A percentile compares a stretch with the other conserved stretches of the same genome.
Evolutionary conservation across 129 eudicot genomes (phyloP).

Genomic region (Flaveria brownii): DNA sequence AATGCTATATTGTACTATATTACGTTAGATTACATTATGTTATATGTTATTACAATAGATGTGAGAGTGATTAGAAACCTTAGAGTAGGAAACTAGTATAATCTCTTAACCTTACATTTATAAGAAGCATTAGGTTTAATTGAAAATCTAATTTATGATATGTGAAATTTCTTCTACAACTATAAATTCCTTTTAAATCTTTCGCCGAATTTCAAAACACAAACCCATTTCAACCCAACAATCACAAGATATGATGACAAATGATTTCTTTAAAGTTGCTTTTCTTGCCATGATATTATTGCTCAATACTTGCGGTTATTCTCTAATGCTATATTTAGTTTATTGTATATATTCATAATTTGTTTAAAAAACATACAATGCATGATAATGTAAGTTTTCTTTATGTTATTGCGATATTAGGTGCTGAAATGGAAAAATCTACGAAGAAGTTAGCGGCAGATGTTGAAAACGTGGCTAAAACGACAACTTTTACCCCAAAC

Average conservation of each 20-base stretch:
- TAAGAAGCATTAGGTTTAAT: no score
- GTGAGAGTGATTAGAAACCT: no score
- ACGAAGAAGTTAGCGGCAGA: neutral
- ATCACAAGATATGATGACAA: neutral
- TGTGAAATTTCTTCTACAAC: neutral
- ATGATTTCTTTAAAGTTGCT: neutral
- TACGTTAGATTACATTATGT: no score
- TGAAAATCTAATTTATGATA: neutral
- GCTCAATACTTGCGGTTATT: constrained; percentile 4
- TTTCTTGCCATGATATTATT: neutral
- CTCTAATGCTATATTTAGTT: neutral
- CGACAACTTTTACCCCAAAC: neutral
- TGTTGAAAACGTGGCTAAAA: neutral
- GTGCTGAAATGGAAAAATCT: neutral
- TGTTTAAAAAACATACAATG: neutral
- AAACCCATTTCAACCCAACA: neutral
- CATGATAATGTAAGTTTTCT: neutral
- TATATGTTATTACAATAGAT: no score
- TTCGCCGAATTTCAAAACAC: neutral
- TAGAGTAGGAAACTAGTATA: no score
- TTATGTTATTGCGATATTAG: neutral
- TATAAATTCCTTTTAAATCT: neutral
- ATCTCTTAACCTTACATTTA: no score
- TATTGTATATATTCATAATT: no score
- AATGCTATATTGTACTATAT: no score